phyloP scores from a whole-genome alignment of 2,329 filamentous ascomycete species.

The Ophiostoma montium region DNA sequence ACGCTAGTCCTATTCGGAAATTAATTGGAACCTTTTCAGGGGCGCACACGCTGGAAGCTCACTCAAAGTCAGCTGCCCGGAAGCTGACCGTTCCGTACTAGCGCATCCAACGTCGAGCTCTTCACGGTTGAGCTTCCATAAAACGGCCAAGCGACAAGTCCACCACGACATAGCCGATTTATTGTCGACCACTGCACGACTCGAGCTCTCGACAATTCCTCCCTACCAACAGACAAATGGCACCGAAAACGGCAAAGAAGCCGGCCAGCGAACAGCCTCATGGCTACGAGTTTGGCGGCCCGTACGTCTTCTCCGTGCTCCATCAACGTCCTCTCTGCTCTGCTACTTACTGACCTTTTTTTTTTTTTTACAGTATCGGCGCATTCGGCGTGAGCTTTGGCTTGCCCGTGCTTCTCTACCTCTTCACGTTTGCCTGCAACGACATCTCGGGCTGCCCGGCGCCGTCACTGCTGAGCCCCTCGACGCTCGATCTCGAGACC shows the following conservation, averaged over 20 bases:
- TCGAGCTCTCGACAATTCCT: not conserved
- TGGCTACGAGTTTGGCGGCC: constrained; percentile 38
- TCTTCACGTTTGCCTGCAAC: constrained; percentile 78
- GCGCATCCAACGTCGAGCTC: not conserved
- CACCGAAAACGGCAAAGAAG: constrained; percentile 2
- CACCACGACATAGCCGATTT: not conserved
- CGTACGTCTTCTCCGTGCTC: constrained; percentile 24
- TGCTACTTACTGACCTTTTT: no score
- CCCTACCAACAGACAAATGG: constrained; percentile 1
- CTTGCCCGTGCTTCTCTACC: constrained; percentile 65
- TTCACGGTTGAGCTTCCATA: not conserved
- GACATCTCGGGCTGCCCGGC: constrained; percentile 84
- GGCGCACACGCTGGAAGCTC: not conserved
- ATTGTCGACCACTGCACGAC: not conserved
- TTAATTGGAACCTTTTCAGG: no score
- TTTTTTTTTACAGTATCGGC: constrained; percentile 42
- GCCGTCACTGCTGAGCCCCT: constrained; percentile 62
- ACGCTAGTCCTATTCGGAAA: no score
- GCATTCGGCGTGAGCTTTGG: constrained; percentile 66
- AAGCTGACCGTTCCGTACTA: not conserved
- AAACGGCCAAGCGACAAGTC: not conserved
- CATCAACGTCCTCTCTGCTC: not conserved
- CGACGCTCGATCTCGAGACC: constrained; percentile 53
- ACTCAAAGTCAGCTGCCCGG: constrained; percentile 3
- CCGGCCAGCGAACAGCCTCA: constrained; percentile 16